Evolutionary conservation across 23 red algal species (phyloP), one percentile per base, ranked within the genome.

Genomic region (Agarophyton chilense): DNA sequence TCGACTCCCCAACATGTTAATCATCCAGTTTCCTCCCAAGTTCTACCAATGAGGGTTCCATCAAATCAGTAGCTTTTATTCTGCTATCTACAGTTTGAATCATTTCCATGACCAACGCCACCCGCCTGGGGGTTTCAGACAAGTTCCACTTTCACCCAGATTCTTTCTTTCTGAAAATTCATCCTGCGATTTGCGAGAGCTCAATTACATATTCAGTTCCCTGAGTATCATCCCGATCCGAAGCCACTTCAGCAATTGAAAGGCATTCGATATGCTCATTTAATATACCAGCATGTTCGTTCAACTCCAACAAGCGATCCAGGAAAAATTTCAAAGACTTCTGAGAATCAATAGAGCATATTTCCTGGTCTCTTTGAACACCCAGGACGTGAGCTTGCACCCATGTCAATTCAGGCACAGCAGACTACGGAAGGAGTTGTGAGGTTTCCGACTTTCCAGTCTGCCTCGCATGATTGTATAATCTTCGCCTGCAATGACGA

Each of bases 131-230:
- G 39, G 73, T 18, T 25, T 91, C 74, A 4, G 67, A 55, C 40
- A 91, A 57, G 19, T 81, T 82, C 88, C 88, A 91, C 66, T 91
- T 91, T 35, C 70, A 29, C 13, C 76, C 76, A 44, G 60, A 21
- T 41, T 74, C 60, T 44, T 91, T 91, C 77, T 81, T 80, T 50
- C 72, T 55, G 52, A 91, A 45, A 57, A 91, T 52, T 16, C 22
- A 57, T 32, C 76, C 60, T 36, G 76, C 56, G 40, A 91, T 91
- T 71, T 76, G 56, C 35, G 58, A 62, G 52, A 91, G 55, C 31
- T 79, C 88, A 8, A 49, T 71, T 21, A 91, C 62, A 36, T 43
- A 49, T 18, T 81, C 47, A 17, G 88, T 72, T 74, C 68, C 68
- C 26, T 77, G 52, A 13, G 55, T 49, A 4, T 39, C 76, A 24